Evolutionary conservation across 345 rosid species (phyloP).

Genomic region (Cardiospermum halicacabum): DNA sequence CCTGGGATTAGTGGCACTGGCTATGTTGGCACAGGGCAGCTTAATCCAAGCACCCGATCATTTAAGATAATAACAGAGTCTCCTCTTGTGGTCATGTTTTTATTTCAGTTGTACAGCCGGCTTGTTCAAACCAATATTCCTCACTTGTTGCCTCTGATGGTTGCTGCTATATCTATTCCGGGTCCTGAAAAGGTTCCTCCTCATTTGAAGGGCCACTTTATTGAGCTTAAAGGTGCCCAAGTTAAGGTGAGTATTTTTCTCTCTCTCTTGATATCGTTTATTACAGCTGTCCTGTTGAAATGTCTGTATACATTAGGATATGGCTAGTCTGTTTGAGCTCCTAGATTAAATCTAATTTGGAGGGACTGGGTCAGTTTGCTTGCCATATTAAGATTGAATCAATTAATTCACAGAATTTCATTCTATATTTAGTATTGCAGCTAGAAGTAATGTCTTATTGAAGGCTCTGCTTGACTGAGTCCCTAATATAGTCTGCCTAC

Average conservation of each 20-base stretch:
- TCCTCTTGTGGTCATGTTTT: slow-evolving; percentile 98
- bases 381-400: background rate
- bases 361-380: background rate
- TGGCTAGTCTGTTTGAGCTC: slow-evolving; percentile 4
- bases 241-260: slow-evolving; percentile 69
- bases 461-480: background rate
- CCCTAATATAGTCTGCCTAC: background rate
- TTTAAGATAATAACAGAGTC: slow-evolving; percentile 98
- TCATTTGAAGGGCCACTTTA: slow-evolving; percentile 76
- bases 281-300: background rate
- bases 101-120: slow-evolving; percentile 87
- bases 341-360: background rate
- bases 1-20: slow-evolving; percentile 49
- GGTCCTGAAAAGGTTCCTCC: slow-evolving; percentile 94
- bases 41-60: slow-evolving; percentile 88
- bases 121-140: slow-evolving; percentile 98
- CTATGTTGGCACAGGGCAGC: slow-evolving; percentile 62
- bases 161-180: slow-evolving; percentile 91
- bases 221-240: slow-evolving; percentile 97
- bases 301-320: slow-evolving; percentile 3
- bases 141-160: slow-evolving; percentile 87
- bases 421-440: background rate
- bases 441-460: background rate
- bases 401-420: background rate
- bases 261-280: slow-evolving; percentile 8